These are phyloP conservation scores for Lactarius evosmus DNA, from an alignment of 768 basidiomycete genomes.

Conservation along the genomic window DNA sequence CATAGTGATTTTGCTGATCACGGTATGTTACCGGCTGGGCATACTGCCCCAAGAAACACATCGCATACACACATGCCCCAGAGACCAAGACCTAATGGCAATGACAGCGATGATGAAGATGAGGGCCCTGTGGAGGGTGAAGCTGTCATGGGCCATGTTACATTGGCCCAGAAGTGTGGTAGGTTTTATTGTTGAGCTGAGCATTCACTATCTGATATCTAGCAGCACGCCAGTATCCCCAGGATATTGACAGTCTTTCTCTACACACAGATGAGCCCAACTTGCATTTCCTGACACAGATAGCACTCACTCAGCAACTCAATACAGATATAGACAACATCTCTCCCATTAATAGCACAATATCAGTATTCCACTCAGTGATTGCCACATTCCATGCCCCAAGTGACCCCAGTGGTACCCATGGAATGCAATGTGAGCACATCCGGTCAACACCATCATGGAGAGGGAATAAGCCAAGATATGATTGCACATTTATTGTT, in stretches of 20 bases:
- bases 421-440: not conserved
- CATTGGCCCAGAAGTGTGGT: not conserved
- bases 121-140: not conserved
- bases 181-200: not conserved
- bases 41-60: no score
- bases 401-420: slow-evolving; percentile 2
- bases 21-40: no score
- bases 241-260: not conserved
- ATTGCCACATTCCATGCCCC: not conserved
- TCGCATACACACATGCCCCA: no score
- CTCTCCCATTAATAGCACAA: not conserved
- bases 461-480: not conserved
- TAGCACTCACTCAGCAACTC: no score
- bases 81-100: no score
- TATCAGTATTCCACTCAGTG: not conserved
- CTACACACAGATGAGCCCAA: no score
- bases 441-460: not conserved
- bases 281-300: no score
- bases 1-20: not conserved
- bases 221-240: not conserved
- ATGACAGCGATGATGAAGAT: no score
- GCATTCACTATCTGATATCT: no score
- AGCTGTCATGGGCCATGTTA: not conserved
- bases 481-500: not conserved
- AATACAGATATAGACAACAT: not conserved